Evolutionary conservation across 495 filamentous ascomycete genomes (phyloP).

Genomic region (Ramalina intermedia): DNA sequence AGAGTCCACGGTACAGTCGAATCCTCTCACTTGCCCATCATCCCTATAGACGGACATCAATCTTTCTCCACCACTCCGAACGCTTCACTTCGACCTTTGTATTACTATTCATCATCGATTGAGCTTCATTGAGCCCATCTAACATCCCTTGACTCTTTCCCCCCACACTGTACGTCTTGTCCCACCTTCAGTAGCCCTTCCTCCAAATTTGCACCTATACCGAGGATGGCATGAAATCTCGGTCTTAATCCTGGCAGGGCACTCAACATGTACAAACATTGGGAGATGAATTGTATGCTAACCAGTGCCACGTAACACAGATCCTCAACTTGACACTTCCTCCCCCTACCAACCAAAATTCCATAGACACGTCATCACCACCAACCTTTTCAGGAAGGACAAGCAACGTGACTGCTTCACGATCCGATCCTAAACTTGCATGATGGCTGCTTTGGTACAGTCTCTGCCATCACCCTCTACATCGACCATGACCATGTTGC

Average conservation of each 20-base stretch:
- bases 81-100: slow-evolving; percentile 5
- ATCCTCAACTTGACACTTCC: too few species aligned
- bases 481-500: slow-evolving; percentile 67
- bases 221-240: too few species aligned
- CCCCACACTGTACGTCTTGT: not conserved
- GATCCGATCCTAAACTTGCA: slow-evolving; percentile 8
- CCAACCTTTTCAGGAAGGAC: too few species aligned
- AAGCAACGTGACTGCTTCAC: too few species aligned
- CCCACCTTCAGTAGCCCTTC: too few species aligned
- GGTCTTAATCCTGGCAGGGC: too few species aligned
- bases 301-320: too few species aligned
- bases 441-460: slow-evolving; percentile 86
- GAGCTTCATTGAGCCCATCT: not conserved
- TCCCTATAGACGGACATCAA: slow-evolving; percentile 1
- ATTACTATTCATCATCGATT: slow-evolving; percentile 1
- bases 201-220: too few species aligned
- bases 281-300: too few species aligned
- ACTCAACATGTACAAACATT: too few species aligned
- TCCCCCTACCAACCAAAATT: too few species aligned
- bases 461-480: slow-evolving; percentile 64
- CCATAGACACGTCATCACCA: too few species aligned
- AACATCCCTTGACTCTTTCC: not conserved
- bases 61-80: slow-evolving; percentile 1
- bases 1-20: slow-evolving; percentile 15
- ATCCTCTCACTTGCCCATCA: slow-evolving; percentile 1